phyloP scores from a whole-genome alignment of 2,329 filamentous ascomycete species.

The Biscogniauxia mediterranea region DNA sequence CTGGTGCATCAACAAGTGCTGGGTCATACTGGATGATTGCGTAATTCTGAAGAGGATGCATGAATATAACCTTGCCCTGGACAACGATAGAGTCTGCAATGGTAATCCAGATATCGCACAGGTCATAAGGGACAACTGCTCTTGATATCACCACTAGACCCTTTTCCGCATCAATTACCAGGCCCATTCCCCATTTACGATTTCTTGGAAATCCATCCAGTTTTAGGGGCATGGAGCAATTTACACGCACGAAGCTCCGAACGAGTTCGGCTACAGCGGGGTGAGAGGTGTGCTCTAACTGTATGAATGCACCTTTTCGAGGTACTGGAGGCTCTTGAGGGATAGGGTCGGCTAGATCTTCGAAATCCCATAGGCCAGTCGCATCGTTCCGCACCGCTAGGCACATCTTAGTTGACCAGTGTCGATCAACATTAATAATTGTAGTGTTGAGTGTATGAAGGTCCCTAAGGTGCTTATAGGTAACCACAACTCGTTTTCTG shows the following conservation, averaged over 20 bases:
- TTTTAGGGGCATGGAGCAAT: constrained; percentile 91
- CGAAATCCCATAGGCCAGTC: constrained; percentile 93
- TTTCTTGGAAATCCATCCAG: constrained; percentile 97
- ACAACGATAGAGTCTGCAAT: constrained; percentile 96
- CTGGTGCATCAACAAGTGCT: constrained; percentile 86
- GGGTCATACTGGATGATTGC: constrained; percentile 94
- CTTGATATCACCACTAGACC: constrained; percentile 91
- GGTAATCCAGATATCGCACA: constrained; percentile 94
- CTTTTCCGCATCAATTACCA: constrained; percentile 97
- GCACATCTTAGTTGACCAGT: constrained; percentile 96
- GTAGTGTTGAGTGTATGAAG: constrained; percentile 91
- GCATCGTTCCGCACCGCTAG: constrained; percentile 86
- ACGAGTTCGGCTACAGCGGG: constrained; percentile 91
- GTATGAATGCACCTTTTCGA: constrained; percentile 84
- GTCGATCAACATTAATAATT: constrained; percentile 88
- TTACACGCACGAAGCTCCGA: constrained; percentile 89
- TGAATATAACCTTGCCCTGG: constrained; percentile 89
- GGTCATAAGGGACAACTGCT: constrained; percentile 91
- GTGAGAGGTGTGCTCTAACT: constrained; percentile 83
- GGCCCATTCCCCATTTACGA: constrained; percentile 88
- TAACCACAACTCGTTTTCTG: constrained; percentile 81
- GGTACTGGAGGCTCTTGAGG: constrained; percentile 70
- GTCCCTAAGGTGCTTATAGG: constrained; percentile 93
- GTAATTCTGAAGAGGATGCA: constrained; percentile 97
- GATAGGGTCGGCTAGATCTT: constrained; percentile 76